Evolutionary conservation across 1,284 basidiomycete species (phyloP).

Genomic region (Ceratobasidium sp.): DNA sequence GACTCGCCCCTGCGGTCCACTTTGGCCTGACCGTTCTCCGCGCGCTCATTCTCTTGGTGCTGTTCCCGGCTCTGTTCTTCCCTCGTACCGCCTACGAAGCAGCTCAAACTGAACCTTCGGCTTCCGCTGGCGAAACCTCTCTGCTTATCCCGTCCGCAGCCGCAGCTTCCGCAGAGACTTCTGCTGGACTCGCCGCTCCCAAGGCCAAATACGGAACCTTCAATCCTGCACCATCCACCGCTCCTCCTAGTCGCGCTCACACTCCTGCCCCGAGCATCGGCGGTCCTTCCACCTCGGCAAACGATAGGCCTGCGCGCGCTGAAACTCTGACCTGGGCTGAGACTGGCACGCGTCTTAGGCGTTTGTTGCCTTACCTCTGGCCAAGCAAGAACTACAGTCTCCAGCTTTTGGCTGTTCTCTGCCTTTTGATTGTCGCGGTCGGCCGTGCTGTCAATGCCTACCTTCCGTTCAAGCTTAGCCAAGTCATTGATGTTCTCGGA

Average conservation of each 20-base stretch:
- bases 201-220: conserved; percentile 44
- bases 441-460: conserved; percentile 81
- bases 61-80: conserved; percentile 65
- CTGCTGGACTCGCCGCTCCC: conserved; percentile 38
- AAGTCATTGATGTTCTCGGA: conserved; percentile 71
- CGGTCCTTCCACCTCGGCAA: conserved; percentile 31
- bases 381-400: conserved; percentile 72
- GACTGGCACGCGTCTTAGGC: conserved; percentile 66
- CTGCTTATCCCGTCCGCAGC: conserved; percentile 60
- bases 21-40: conserved; percentile 72
- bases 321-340: conserved; percentile 69
- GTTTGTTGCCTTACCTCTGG: conserved; percentile 84
- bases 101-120: conserved; percentile 57
- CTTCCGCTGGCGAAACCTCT: conserved; percentile 57
- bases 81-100: conserved; percentile 71
- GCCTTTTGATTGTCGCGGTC: conserved; percentile 72
- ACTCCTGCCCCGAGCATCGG: conserved; percentile 65
- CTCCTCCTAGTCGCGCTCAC: conserved; percentile 67
- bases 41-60: conserved; percentile 67
- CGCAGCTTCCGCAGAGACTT: conserved; percentile 8
- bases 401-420: conserved; percentile 76
- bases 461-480: conserved; percentile 77
- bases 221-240: conserved; percentile 57
- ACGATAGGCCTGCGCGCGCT: conserved; percentile 41
- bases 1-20: conserved; percentile 64